Conservation (phyloP, 441 rosid species). For the Corymbia citriodora region DNA sequence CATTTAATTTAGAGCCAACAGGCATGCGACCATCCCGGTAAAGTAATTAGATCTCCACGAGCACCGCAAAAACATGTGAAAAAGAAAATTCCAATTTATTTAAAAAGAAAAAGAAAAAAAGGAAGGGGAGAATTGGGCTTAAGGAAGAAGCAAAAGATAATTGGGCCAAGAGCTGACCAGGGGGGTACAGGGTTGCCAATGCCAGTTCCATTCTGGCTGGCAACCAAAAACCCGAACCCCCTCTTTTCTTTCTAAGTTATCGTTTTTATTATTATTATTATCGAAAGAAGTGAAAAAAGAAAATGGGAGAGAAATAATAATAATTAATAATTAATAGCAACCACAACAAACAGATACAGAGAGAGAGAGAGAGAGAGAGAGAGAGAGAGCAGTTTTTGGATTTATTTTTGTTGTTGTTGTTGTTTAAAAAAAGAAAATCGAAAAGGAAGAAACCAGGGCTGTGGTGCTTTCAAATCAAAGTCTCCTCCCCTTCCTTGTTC, state of each 20-base stretch:
- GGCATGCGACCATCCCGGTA: background rate
- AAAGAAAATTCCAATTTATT: background rate
- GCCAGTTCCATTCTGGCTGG: background rate
- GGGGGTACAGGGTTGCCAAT: background rate
- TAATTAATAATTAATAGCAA: background rate
- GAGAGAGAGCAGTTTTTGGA: background rate
- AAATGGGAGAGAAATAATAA: background rate
- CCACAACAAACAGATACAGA: background rate
- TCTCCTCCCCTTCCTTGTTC: background rate
- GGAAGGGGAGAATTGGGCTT: background rate
- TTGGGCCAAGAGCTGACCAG: background rate
- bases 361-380: background rate
- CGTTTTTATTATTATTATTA: background rate
- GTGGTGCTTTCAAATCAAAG: background rate
- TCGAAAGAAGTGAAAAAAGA: background rate
- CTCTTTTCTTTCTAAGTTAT: background rate
- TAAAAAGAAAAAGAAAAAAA: background rate
- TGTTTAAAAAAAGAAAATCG: background rate
- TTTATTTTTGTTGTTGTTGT: background rate
- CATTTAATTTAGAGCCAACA: background rate
- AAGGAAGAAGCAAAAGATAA: background rate
- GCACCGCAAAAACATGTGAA: too few species aligned
- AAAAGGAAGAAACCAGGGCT: background rate
- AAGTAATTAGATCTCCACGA: background rate
- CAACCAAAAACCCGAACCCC: background rate